Evolutionary conservation across 257 asterid genomes (phyloP).

Genomic region (Datura wrightii): DNA sequence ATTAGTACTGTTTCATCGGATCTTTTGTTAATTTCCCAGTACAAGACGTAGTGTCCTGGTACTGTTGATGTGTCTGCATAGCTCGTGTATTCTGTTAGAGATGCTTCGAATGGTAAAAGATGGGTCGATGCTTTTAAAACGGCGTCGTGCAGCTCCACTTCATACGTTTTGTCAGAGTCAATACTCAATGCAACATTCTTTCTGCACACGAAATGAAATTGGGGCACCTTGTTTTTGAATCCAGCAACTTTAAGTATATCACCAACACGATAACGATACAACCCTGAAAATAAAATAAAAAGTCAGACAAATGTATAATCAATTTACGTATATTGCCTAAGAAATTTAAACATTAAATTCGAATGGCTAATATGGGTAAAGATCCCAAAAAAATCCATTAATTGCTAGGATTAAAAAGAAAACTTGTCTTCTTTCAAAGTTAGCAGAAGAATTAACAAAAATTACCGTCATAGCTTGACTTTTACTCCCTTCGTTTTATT

Average conservation of each 20-base stretch:
- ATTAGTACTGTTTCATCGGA: constrained; percentile 28
- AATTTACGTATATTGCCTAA: neutral
- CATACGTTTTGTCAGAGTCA: constrained; percentile 53
- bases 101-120: constrained; percentile 32
- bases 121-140: constrained; percentile 40
- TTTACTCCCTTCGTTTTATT: neutral
- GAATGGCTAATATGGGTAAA: too few species aligned
- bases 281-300: constrained; percentile 29
- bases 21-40: constrained; percentile 43
- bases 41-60: constrained; percentile 53
- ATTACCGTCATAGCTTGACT: neutral
- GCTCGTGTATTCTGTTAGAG: constrained; percentile 46
- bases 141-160: constrained; percentile 50
- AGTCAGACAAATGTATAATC: neutral
- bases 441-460: neutral
- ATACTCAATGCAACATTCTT: constrained; percentile 52
- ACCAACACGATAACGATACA: constrained; percentile 54
- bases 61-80: constrained; percentile 41
- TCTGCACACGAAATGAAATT: constrained; percentile 49
- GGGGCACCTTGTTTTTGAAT: constrained; percentile 50
- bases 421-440: neutral
- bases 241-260: constrained; percentile 52
- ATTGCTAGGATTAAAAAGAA: neutral
- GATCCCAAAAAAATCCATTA: neutral
- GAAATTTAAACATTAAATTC: neutral